Percentiles rank a stretch among this genome's conserved stretches.
Evolutionary conservation across 2,329 filamentous ascomycete species (phyloP).

Genomic region (Aschersonia sp.): DNA sequence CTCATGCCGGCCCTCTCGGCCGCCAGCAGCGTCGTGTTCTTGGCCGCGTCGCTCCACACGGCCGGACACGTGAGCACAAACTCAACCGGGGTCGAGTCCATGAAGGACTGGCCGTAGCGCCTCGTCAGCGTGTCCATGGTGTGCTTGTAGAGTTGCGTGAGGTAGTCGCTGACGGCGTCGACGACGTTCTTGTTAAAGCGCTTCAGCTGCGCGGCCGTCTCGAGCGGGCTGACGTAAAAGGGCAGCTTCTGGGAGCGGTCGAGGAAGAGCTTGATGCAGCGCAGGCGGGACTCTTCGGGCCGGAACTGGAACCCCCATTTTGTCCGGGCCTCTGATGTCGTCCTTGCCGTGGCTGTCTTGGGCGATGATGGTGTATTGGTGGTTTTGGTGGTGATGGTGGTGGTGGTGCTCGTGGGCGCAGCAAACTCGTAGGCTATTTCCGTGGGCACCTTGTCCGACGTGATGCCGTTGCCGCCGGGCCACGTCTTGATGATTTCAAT

Average conservation of each 20-base stretch:
- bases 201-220: slow-evolving; percentile 64
- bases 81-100: slow-evolving; percentile 60
- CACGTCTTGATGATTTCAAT: slow-evolving; percentile 74
- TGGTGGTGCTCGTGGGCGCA: slow-evolving; percentile 8
- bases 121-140: slow-evolving; percentile 65
- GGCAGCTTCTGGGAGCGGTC: slow-evolving; percentile 69
- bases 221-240: slow-evolving; percentile 64
- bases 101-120: slow-evolving; percentile 65
- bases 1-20: slow-evolving; percentile 71
- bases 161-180: slow-evolving; percentile 66
- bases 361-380: too few relatives aligned
- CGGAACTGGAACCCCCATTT: slow-evolving; percentile 80
- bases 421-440: slow-evolving; percentile 51
- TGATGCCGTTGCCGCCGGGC: slow-evolving; percentile 73
- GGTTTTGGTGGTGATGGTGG: too few relatives aligned
- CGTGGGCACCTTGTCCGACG: slow-evolving; percentile 76
- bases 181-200: slow-evolving; percentile 63
- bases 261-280: slow-evolving; percentile 75
- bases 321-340: slow-evolving; percentile 30
- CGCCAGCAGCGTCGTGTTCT: slow-evolving; percentile 66
- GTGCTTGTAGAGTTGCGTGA: slow-evolving; percentile 61
- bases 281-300: slow-evolving; percentile 59
- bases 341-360: too few relatives aligned
- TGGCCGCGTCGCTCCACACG: slow-evolving; percentile 76
- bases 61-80: slow-evolving; percentile 73